phyloP scores from a whole-genome alignment of 78 protist species.

The Dictyostelium capitatum region DNA sequence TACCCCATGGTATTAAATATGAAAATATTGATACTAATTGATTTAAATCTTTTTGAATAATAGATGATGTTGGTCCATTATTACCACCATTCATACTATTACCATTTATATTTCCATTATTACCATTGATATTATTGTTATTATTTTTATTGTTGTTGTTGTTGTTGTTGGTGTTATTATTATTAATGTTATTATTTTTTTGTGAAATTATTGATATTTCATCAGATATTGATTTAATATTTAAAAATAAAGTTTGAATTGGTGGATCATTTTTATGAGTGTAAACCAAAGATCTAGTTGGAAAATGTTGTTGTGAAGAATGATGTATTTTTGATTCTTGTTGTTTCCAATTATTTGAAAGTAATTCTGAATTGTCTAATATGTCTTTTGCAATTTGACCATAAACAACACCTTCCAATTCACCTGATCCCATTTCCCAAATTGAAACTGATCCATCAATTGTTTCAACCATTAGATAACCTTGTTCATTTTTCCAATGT shows the following conservation, averaged over 20 bases:
- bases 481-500: slow-evolving; percentile 76
- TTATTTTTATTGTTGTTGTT: neutral
- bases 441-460: slow-evolving; percentile 77
- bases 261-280: slow-evolving; percentile 74
- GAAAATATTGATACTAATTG: slow-evolving; percentile 66
- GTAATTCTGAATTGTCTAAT: slow-evolving; percentile 38
- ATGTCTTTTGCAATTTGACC: slow-evolving; percentile 74
- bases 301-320: neutral
- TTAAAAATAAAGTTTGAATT: slow-evolving; percentile 72
- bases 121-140: neutral
- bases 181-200: neutral
- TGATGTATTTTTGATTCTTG: slow-evolving; percentile 2
- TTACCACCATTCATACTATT: neutral
- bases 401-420: slow-evolving; percentile 70
- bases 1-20: slow-evolving; percentile 72
- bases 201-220: slow-evolving; percentile 20
- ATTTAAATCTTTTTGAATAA: slow-evolving; percentile 45
- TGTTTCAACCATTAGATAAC: slow-evolving; percentile 77
- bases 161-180: neutral
- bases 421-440: slow-evolving; percentile 83
- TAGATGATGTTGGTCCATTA: neutral
- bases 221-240: slow-evolving; percentile 61
- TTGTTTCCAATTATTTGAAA: slow-evolving; percentile 31
- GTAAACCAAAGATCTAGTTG: slow-evolving; percentile 45
- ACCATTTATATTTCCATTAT: neutral